These are phyloP conservation scores for Rheum nobile DNA, from an alignment of 148 eudicot genomes.

Conservation along the genomic window DNA sequence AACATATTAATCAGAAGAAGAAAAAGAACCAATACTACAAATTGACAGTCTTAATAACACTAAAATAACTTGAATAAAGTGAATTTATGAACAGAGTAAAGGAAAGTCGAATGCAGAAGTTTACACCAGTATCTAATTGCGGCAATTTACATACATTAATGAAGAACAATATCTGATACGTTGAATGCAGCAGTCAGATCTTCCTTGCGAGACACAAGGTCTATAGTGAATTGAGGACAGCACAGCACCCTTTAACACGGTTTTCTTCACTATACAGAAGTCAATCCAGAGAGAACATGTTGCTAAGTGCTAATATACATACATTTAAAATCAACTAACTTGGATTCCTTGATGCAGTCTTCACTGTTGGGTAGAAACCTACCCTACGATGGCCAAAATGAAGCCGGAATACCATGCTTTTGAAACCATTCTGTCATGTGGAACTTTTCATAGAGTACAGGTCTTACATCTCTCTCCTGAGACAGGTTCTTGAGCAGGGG, in stretches of 20 bases:
- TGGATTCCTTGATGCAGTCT: neutral
- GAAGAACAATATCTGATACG: neutral
- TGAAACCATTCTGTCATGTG: conserved; percentile 98
- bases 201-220: neutral
- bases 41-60: no score
- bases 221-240: neutral
- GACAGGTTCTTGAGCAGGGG: conserved; percentile 82
- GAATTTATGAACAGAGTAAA: no score
- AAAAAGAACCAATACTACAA: no score
- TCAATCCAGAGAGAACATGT: conserved; percentile 4
- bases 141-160: conserved; percentile 6
- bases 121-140: neutral
- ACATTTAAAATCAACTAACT: neutral
- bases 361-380: neutral
- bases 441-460: conserved; percentile 62
- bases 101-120: neutral
- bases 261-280: conserved; percentile 5
- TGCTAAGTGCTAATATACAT: conserved; percentile 7
- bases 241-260: neutral
- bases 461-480: conserved; percentile 66
- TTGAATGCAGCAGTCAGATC: neutral
- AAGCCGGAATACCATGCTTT: conserved; percentile 78
- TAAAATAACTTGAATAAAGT: no score
- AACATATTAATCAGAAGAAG: neutral
- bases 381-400: conserved; percentile 30